Percentiles rank a stretch among this genome's conserved stretches.
phyloP scores from a whole-genome alignment of 1,284 basidiomycete species.

The Austroboletus olivaceoglutinosus region DNA sequence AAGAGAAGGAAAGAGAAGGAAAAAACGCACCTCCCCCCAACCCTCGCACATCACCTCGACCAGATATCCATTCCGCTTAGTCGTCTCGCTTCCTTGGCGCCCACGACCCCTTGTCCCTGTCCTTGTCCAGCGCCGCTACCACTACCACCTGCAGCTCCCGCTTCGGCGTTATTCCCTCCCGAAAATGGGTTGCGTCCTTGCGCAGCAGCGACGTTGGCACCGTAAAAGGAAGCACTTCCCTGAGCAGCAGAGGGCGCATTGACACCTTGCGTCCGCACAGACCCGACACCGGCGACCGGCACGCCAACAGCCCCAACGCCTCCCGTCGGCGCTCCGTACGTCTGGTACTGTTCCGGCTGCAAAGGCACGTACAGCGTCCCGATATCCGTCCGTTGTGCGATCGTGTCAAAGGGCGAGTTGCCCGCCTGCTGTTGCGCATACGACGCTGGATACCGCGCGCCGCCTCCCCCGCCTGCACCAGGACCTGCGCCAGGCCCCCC shows the following conservation, averaged over 20 bases:
- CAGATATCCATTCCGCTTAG: constrained; percentile 72
- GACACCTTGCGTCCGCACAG: constrained; percentile 45
- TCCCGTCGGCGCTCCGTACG: constrained; percentile 44
- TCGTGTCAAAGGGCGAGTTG: constrained; percentile 52
- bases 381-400: constrained; percentile 64
- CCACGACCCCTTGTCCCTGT: constrained; percentile 34
- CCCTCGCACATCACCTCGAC: constrained; percentile 55
- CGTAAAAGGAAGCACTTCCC: constrained; percentile 52
- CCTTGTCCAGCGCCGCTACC: neutral
- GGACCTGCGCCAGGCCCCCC: constrained; percentile 2
- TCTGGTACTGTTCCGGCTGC: constrained; percentile 73
- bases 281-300: constrained; percentile 17
- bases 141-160: constrained; percentile 18
- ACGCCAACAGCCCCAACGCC: constrained; percentile 34
- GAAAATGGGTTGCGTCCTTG: constrained; percentile 61
- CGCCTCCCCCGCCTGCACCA: neutral
- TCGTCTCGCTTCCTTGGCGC: constrained; percentile 57
- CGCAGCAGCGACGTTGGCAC: constrained; percentile 49
- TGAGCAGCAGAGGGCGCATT: constrained; percentile 16
- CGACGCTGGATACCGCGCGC: constrained; percentile 49
- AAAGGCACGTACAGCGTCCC: constrained; percentile 70
- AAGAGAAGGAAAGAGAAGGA: neutral
- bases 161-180: constrained; percentile 15
- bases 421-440: constrained; percentile 45
- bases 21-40: constrained; percentile 6